Percentiles rank a stretch among this genome's conserved stretches.
Conservation (phyloP, 2,329 filamentous ascomycete genomes). For the Microcyclosporella mali region DNA sequence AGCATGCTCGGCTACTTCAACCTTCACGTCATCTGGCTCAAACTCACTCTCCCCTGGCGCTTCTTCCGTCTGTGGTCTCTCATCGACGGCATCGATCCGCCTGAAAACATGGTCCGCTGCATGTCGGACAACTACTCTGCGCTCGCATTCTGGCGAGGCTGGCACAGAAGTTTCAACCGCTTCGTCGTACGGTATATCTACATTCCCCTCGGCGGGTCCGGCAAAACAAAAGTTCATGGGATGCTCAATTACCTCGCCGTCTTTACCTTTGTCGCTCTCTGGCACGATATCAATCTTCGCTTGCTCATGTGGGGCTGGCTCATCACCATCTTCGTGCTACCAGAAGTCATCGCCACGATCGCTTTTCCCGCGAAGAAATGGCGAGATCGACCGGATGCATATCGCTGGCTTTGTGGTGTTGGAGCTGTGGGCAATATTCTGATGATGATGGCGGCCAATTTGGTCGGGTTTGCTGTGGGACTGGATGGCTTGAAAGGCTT, state of each 20-base stretch:
- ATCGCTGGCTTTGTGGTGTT: constrained; percentile 71
- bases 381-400: constrained; percentile 61
- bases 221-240: constrained; percentile 48
- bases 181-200: constrained; percentile 95
- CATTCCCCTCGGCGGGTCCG: constrained; percentile 74
- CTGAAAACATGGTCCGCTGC: constrained; percentile 97
- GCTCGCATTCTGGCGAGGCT: constrained; percentile 87
- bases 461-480: constrained; percentile 91
- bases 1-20: constrained; percentile 92
- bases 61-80: constrained; percentile 97
- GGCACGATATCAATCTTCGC: constrained; percentile 92
- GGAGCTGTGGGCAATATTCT: constrained; percentile 79
- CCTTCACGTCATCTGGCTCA: constrained; percentile 95
- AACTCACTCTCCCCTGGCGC: constrained; percentile 94
- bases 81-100: constrained; percentile 83
- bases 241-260: constrained; percentile 73
- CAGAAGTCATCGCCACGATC: constrained; percentile 67
- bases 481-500: constrained; percentile 78
- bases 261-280: constrained; percentile 94
- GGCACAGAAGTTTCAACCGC: constrained; percentile 92
- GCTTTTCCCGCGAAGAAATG: constrained; percentile 71
- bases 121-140: constrained; percentile 92
- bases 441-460: constrained; percentile 93
- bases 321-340: constrained; percentile 86
- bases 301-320: constrained; percentile 96